Percentiles rank a stretch among this genome's conserved stretches.
These are phyloP conservation scores for Aspergillus mulundensis DNA, from an alignment of 495 filamentous ascomycete species.

Conservation along the genomic window DNA sequence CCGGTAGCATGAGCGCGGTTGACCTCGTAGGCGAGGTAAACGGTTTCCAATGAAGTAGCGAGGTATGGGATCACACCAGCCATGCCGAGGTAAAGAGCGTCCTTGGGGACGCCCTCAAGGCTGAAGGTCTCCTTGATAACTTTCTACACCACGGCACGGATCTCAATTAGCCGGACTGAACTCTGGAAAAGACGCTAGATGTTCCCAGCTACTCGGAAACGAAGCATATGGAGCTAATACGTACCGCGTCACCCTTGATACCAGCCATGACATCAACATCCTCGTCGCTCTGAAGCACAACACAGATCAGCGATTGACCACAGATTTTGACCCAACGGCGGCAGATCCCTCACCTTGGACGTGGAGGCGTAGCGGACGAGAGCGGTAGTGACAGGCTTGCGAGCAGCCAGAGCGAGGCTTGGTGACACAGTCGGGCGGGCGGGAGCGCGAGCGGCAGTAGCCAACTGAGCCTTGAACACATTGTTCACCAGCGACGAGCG, in stretches of 20 bases:
- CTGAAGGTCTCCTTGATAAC: conserved; percentile 86
- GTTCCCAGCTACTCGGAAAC: background rate
- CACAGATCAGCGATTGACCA: conserved; percentile 27
- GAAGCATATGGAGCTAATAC: conserved; percentile 23
- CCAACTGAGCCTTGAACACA: conserved; percentile 46
- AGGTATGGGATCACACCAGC: conserved; percentile 90
- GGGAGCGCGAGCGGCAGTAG: conserved; percentile 37
- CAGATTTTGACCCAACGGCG: background rate
- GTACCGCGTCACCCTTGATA: conserved; percentile 70
- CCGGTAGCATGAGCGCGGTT: conserved; percentile 58
- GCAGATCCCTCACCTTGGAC: conserved; percentile 28
- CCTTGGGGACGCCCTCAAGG: conserved; percentile 68
- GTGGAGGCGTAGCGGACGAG: conserved; percentile 46
- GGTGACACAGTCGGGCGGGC: conserved; percentile 31
- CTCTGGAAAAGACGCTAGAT: background rate
- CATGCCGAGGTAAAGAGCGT: conserved; percentile 77
- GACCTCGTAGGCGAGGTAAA: conserved; percentile 79
- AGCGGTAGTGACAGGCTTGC: conserved; percentile 50
- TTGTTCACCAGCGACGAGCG: conserved; percentile 37
- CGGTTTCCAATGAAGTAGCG: conserved; percentile 80
- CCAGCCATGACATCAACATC: conserved; percentile 64
- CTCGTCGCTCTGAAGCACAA: conserved; percentile 25
- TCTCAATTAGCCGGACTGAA: background rate
- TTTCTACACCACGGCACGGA: conserved; percentile 45
- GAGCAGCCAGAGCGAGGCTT: conserved; percentile 42